Evolutionary conservation across 768 basidiomycete genomes (phyloP).

Genomic region (Candolleomyces aberdarensis): DNA sequence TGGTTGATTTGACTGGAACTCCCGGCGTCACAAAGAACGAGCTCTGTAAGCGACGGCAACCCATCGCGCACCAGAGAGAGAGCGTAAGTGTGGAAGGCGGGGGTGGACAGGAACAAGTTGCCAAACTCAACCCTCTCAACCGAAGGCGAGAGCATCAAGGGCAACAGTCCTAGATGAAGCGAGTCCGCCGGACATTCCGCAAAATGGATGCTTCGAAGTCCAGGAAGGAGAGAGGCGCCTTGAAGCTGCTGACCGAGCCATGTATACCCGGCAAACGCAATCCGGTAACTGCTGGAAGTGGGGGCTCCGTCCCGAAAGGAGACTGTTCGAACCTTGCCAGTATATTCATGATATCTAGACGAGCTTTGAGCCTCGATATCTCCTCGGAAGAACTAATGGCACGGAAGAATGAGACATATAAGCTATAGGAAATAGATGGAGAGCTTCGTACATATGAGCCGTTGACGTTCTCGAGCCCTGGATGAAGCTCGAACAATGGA

Average conservation of each 20-base stretch:
- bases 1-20: not conserved
- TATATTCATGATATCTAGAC: not conserved
- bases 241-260: not conserved
- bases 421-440: not conserved
- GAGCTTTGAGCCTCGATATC: too few species aligned
- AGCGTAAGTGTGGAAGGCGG: not conserved
- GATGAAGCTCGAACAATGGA: slow-evolving; percentile 6
- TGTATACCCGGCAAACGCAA: not conserved
- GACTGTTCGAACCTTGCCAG: not conserved
- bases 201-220: not conserved
- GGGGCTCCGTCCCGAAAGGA: not conserved
- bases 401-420: not conserved
- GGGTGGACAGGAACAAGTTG: not conserved
- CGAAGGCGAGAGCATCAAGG: not conserved
- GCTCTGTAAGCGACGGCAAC: not conserved
- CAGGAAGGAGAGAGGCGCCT: not conserved
- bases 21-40: not conserved
- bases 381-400: not conserved
- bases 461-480: not conserved
- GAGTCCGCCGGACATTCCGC: not conserved
- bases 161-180: not conserved
- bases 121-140: not conserved
- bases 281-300: not conserved
- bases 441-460: not conserved
- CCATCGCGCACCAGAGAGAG: not conserved